Conservation (phyloP, 2,329 filamentous ascomycete genomes). For the Colletotrichum tabaci region DNA sequence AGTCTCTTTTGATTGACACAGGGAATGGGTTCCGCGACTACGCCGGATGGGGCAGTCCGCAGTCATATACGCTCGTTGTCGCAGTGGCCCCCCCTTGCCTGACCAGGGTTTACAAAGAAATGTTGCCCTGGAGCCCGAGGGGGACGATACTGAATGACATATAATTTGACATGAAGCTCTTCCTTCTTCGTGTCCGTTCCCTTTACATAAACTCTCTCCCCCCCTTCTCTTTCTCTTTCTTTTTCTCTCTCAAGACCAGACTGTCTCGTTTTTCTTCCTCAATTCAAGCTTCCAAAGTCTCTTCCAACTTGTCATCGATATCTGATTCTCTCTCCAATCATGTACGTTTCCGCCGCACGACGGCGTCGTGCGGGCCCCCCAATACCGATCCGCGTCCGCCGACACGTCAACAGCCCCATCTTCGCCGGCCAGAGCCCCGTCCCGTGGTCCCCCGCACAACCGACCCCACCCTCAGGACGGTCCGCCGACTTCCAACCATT, state of each 20-base stretch:
- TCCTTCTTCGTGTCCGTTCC: too few relatives aligned
- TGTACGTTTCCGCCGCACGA: neutral
- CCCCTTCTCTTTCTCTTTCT: too few relatives aligned
- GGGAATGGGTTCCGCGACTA: neutral
- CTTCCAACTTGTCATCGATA: too few relatives aligned
- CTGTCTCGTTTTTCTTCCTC: too few relatives aligned
- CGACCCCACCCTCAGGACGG: neutral
- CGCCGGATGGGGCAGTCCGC: neutral
- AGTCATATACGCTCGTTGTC: neutral
- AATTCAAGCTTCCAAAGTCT: neutral
- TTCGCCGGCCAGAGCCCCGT: neutral
- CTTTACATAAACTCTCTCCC: neutral
- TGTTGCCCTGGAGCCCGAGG: too few relatives aligned
- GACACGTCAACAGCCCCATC: neutral
- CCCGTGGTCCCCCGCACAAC: slow-evolving; percentile 5
- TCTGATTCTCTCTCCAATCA: neutral
- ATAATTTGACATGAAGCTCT: too few relatives aligned
- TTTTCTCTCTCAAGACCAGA: too few relatives aligned
- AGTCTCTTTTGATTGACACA: neutral
- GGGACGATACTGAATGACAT: too few relatives aligned
- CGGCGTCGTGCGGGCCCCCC: neutral
- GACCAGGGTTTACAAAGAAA: neutral
- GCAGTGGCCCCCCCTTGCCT: neutral
- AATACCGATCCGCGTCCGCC: slow-evolving; percentile 12
- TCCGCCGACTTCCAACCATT: neutral